Evolutionary conservation across 495 filamentous ascomycete genomes (phyloP), one percentile per base, ranked within the genome.

Genomic region (Neurospora pannonica): DNA sequence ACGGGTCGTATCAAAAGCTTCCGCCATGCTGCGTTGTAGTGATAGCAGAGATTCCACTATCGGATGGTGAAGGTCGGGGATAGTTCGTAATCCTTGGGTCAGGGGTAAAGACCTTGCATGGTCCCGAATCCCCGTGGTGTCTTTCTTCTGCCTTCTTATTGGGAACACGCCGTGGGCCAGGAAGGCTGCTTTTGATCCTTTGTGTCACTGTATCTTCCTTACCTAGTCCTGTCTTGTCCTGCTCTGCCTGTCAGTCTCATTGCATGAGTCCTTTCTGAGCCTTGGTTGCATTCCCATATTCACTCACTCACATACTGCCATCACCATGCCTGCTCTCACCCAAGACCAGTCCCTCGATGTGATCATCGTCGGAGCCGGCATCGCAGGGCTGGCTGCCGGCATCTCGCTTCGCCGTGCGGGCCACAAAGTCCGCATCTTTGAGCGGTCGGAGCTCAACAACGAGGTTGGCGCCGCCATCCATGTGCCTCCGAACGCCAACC

Each of bases 391-490:
- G n/a, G 80, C 81, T 15, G 84, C 87, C 21, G 87, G 86, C 15
- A 82, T 88, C 42, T 84, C 85, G 1, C 74, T 88, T 38, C 81
- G 85, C n/a, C 82, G 80, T 1, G 80, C 81, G 17, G 88, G 87
- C 13, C 87, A 89, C 73, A 75, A 81, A 69, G 86, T 89, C 28
- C 74, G 85, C 78, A 85, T 90, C 71, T 82, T 85, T 71, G 87
- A 89, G 76, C 85, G 84, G 42, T 87, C 85, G 3, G 75, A 39
- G 2, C 85, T 90, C 71, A 78, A 84, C 31, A 85, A 82, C 39
- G 87, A 90, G 76, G 81, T 87, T 7, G 88, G 88, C 17, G 88
- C 87, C n/a, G 87, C 86, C n/a, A 85, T 88, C 48, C 80, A 84
- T 36, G 72, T 88, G 21, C 79, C 82, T 4, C 87, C 87, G 1